Evolutionary conservation across 148 eudicot genomes (phyloP).

Genomic region (Agrostemma githago): DNA sequence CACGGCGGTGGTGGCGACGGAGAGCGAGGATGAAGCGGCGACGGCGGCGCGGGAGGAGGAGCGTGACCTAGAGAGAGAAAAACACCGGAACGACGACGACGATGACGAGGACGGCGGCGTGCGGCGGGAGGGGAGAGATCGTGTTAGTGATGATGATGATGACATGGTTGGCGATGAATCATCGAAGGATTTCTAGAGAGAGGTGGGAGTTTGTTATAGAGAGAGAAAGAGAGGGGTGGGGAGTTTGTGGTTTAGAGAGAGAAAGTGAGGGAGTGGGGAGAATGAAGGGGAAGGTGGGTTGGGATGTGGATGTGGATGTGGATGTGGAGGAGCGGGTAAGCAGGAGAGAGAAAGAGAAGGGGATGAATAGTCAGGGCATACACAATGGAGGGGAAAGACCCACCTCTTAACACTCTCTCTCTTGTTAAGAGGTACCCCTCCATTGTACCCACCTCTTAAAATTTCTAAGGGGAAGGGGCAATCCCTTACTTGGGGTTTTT

Average conservation of each 20-base stretch:
- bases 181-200: background rate
- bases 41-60: slow-evolving; percentile 23
- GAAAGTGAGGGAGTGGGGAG: background rate
- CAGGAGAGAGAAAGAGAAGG: slow-evolving; percentile 36
- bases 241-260: background rate
- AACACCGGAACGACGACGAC: slow-evolving; percentile 34
- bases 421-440: no score
- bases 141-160: slow-evolving; percentile 38
- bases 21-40: background rate
- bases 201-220: background rate
- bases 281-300: background rate
- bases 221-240: background rate
- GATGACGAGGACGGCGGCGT: slow-evolving; percentile 23
- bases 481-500: no score
- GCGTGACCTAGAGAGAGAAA: slow-evolving; percentile 48
- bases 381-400: no score
- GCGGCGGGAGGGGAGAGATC: slow-evolving; percentile 52
- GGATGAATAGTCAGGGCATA: no score
- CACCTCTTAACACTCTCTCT: no score
- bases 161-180: slow-evolving; percentile 9
- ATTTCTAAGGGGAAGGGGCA: no score
- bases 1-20: background rate
- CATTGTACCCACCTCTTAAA: no score
- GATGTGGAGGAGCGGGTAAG: slow-evolving; percentile 2
- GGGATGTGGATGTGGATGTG: background rate